Evolutionary conservation across 805 yeast species (phyloP), one percentile per base, ranked within the genome.

Genomic region (Yamadazyma paraphyllophila): DNA sequence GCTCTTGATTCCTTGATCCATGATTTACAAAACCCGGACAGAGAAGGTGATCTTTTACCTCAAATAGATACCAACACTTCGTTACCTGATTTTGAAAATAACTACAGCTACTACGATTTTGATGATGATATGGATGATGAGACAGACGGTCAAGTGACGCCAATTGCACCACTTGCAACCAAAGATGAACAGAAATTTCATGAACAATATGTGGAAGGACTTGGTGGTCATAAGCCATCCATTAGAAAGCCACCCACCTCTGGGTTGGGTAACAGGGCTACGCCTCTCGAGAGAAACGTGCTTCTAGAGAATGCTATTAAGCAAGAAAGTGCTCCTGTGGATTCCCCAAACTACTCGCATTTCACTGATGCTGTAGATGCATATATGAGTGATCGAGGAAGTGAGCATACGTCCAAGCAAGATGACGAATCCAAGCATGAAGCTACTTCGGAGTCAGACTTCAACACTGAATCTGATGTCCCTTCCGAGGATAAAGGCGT

Each of bases 1-100:
- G 66, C 67, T 4, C 52, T 71, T 26, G 75, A 70, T 45, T 59
- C 68, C 5, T 52, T 71, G n/a, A 70, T 71, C 13, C 56, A 62
- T 43, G 74, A 71, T 47, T 53, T 71, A 24, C 59, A 60, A 40
- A 58, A 56, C 45, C 16, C 32, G 9, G 14, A 12, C 10, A 30
- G 46, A 16, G 40, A 36, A 37, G 47, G 37, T 13, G 43, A 31
- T 10, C 30, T 40, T 29, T 48, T 63, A 20, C 67, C 66, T 10
- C 38, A 56, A 8, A 46, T 59, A 16, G 61, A 56, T 31, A 47
- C 55, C 24, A 61, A 62, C 39, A 43, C 60, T 8, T 52, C 63
- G 3, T 43, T 63, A 41, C 69, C 70, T 0, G 66, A 65, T 47
- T 62, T 63, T 41, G 62, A 59, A 26, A 52, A 58, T 36, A 49